Evolutionary conservation across 768 basidiomycete species (phyloP), one percentile per base, ranked within the genome.

Genomic region (Naganishia vaughanmartiniae): DNA sequence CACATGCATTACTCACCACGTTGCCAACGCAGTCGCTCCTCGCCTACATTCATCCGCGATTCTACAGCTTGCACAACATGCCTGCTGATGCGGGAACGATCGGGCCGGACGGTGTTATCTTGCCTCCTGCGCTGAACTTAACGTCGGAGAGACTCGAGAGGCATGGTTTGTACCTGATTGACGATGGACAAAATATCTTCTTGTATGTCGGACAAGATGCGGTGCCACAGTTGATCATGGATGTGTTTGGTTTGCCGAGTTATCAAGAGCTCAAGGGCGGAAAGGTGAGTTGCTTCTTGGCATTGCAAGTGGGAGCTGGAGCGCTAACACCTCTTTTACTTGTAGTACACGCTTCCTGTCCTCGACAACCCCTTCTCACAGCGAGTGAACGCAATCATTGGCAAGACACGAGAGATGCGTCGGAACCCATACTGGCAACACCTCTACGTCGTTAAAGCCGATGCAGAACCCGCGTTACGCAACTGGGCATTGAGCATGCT

Each of bases 11-110:
- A 42, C 85, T 98, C 74, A 92, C 92, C 0, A 91, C 93, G 10
- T 81, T 98, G 60, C 96, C 96, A 0, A 89, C 92, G 2, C 92
- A 99, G 84, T 82, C 89, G 11, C 86, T 99, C 58, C 85, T 98
- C 69, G 93, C 96, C 0, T 98, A 96, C 81, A 87, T 98, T 74
- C 91, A 98, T 82, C 94, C 96, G 4, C 86, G 86, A 19, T 96
- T 99, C 85, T 98, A 95, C 83, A 90, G 93, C 4, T 83, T 99
- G 71, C 95, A 98, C 83, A 93, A 89, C 79, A 99, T 99, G 96
- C 86, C 90, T 15, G 87, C 90, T 26, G 92, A 96, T 83, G 91
- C 89, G 74, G 96, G 96, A 54, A 93, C 91, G 14, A 87, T 96
- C 71, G 92, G 90, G 76, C 93, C 96, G 74, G 81, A 87, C 5